A percentile compares a stretch with the other conserved stretches of the same genome.
Conservation (phyloP, 2,329 filamentous ascomycete genomes). For the Ophiosphaerella herpotricha region DNA sequence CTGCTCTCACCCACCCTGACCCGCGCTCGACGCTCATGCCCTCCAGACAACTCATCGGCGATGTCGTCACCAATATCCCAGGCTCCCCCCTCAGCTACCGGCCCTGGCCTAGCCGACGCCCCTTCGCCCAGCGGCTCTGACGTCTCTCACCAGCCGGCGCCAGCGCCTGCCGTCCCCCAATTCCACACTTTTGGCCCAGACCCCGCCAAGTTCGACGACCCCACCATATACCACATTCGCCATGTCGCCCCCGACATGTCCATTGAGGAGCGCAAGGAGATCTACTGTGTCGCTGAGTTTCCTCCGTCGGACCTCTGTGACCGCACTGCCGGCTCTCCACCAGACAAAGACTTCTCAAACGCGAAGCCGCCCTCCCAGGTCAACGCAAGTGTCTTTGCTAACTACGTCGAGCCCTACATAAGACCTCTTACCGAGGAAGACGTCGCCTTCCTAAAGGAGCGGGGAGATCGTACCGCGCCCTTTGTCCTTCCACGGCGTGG, state of each 20-base stretch:
- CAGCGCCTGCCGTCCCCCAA: constrained; percentile 67
- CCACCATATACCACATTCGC: constrained; percentile 91
- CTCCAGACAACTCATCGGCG: constrained; percentile 44
- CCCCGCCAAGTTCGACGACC: constrained; percentile 86
- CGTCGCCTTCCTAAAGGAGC: constrained; percentile 86
- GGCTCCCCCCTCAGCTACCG: constrained; percentile 51
- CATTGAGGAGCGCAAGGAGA: constrained; percentile 82
- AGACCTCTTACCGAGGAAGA: constrained; percentile 90
- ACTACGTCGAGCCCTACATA: constrained; percentile 90
- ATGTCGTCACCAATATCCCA: constrained; percentile 49
- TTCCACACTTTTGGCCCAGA: constrained; percentile 91
- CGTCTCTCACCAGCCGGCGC: constrained; percentile 62
- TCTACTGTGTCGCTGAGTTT: constrained; percentile 85
- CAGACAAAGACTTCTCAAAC: constrained; percentile 93
- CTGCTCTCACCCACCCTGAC: not conserved
- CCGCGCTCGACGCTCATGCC: constrained; percentile 11
- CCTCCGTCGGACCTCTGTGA: constrained; percentile 80
- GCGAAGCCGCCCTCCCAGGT: constrained; percentile 94
- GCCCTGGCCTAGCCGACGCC: constrained; percentile 65
- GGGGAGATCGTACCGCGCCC: constrained; percentile 78
- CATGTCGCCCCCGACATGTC: constrained; percentile 74
- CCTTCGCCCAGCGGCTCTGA: constrained; percentile 63
- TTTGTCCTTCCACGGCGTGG: constrained; percentile 87
- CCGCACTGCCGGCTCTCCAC: constrained; percentile 84
- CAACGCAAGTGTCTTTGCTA: constrained; percentile 89